Evolutionary conservation across 1,284 basidiomycete species (phyloP), one percentile per base, ranked within the genome.

Genomic region (Ustilago xerochloae): DNA sequence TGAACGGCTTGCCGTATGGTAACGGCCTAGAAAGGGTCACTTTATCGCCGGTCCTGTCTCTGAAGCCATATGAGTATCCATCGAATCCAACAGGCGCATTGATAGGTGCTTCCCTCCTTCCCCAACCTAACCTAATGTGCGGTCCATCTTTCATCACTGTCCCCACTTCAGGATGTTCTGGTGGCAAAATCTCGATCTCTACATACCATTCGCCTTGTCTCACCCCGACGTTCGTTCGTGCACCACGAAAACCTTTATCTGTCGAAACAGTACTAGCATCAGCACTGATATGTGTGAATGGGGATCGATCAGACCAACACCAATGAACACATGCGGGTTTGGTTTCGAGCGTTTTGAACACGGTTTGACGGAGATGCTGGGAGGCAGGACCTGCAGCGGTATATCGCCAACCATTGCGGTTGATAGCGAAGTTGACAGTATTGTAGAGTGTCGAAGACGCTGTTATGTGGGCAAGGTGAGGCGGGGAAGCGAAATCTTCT

Each of bases 51-150:
- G 90, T 91, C 77, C 91, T 93, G 87, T 99, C 97, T 53, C 95
- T 89, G 72, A 92, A 88, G 3, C 91, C 94, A 83, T 99, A 99
- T 75, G 91, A 92, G 85, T 99, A 97, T 32, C 91, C 96, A 81
- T 99, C 96, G 16, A 94, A 87, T 0, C 97, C 97, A 8, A 91
- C 93, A 0, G 97, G 97, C 0, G 91, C 94, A 79, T 97, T 97
- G 49, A 99, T 87, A 13, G 91, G 90, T 5, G 94, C 92, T 85
- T 99, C 97, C 59, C 97, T 88, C 33, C 97, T 87, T 1, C 89
- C 95, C 90, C 93, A 96, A 0, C 97, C 97, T 0, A 99, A 85
- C 15, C 97, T 88, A 32, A 98, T 91, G 85, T 97, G 91, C 38
- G 92, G 89, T 3, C 92, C 92, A 47, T 85, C 85, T 63, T 66